Base-by-base conservation (phyloP, 768 basidiomycete genomes). In the Lactarius akahatsu region DNA sequence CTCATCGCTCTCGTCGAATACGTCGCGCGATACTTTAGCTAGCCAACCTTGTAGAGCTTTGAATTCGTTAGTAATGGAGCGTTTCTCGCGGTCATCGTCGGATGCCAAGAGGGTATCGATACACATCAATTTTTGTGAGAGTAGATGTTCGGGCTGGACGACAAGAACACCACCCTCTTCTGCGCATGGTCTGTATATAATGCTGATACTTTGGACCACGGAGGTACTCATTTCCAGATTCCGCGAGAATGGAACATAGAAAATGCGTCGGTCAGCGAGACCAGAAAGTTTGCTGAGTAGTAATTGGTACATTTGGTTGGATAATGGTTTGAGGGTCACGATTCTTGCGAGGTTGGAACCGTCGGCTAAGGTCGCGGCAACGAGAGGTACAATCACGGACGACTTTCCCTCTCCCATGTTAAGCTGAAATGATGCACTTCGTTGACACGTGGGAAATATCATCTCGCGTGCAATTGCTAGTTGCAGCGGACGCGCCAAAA, bases 371-470 rank as follows among this genome's bases (percentile, higher is more conserved):
- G 71, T 69, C 4, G 77, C 69, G 0, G 76, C 74, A 0, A 78
- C 73, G 30, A 85, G 73, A 0, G 85, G 85, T 2, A 85, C 77
- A 26, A 86, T 86, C 2, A 83, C 82, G 4, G 78, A 77, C 13
- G 82, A 79, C 65, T 86, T 85, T 1, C 84, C 85, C 63, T 86
- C 84, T 4, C 84, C 84, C 84, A 86, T 86, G 56, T 86, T 84
- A 18, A 85, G 78, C 43, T 85, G 84, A 34, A 82, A 73, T 5
- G 77, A 72, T 0, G 79, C 78, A 57, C 81, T 86, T 10, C 68
- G 18, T 2, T 66, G 64, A 0, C 73, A 76, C 0, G 63, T 63
- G 0, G 85, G 84, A 0, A 69, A 63, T 28, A 82, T 80, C 85
- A 86, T 85, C 57, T 83, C 78, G 4, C 69, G 59, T 0, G 83